phyloP scores from a whole-genome alignment of 495 filamentous ascomycete genomes.

The Hypoxylon fragiforme region DNA sequence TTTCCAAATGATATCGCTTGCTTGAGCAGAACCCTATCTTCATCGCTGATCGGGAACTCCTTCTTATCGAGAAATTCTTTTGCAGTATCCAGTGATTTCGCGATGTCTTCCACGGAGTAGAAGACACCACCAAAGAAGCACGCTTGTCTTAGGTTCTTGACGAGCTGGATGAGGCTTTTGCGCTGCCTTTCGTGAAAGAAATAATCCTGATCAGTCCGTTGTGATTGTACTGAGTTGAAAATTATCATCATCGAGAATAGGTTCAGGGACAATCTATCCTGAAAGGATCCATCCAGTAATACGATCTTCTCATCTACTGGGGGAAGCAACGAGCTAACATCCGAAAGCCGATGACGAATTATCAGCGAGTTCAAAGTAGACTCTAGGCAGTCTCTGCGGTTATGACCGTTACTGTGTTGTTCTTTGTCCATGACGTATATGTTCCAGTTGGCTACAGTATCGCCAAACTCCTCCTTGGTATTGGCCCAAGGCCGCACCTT shows the following conservation, averaged over 20 bases:
- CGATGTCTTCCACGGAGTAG: conserved; percentile 64
- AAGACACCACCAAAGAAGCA: conserved; percentile 86
- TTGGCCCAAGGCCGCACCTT: conserved; percentile 75
- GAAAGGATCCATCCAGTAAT: conserved; percentile 76
- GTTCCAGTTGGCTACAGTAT: conserved; percentile 63
- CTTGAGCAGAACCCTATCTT: conserved; percentile 63
- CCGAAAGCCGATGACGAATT: conserved; percentile 73
- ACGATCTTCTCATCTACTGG: conserved; percentile 70
- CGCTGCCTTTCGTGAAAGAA: conserved; percentile 79
- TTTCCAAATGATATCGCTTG: conserved; percentile 66
- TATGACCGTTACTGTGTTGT: conserved; percentile 53
- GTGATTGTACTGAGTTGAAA: conserved; percentile 87
- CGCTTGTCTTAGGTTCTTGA: conserved; percentile 81
- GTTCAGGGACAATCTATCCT: conserved; percentile 83
- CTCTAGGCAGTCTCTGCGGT: conserved; percentile 65
- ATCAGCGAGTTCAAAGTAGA: conserved; percentile 75
- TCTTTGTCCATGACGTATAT: conserved; percentile 72
- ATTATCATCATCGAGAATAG: conserved; percentile 79
- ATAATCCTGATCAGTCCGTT: conserved; percentile 80
- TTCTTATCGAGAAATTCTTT: conserved; percentile 62
- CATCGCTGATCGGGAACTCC: conserved; percentile 51
- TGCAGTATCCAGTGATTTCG: conserved; percentile 63
- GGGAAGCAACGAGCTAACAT: conserved; percentile 68
- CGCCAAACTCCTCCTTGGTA: conserved; percentile 36
- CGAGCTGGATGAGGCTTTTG: conserved; percentile 63